Evolutionary conservation across 768 basidiomycete genomes (phyloP).

Genomic region (Saitozyma podzolica): DNA sequence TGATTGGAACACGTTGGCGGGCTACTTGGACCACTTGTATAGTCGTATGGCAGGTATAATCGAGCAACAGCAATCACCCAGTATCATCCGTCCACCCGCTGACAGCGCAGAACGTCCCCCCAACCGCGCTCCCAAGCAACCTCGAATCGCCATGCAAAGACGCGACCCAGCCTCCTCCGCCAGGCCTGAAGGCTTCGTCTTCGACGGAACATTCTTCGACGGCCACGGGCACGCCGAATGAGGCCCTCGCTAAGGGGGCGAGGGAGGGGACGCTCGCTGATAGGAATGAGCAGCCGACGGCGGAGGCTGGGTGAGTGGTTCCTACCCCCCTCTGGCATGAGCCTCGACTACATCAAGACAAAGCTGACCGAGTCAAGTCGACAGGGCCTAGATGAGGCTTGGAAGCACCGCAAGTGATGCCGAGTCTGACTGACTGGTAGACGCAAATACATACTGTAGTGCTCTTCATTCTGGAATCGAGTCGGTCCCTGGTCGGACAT

Average conservation of each 20-base stretch:
- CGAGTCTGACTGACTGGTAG: no score
- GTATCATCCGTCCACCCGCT: not conserved
- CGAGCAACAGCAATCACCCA: conserved; percentile 3
- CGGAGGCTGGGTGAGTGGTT: conserved; percentile 43
- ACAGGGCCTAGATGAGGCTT: conserved; percentile 37
- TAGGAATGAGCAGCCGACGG: conserved; percentile 40
- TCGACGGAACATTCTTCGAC: conserved; percentile 34
- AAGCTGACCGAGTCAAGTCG: conserved; percentile 1
- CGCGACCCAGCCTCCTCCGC: conserved; percentile 13
- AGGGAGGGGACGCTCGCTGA: conserved; percentile 38
- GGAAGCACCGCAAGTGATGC: conserved; percentile 36
- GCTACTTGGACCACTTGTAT: no score
- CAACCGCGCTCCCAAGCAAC: conserved; percentile 31
- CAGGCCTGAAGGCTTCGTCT: conserved; percentile 33
- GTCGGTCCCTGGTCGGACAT: no score
- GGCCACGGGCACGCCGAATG: conserved; percentile 43
- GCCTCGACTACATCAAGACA: not conserved
- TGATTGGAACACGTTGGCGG: not conserved
- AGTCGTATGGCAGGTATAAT: not conserved
- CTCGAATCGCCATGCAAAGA: conserved; percentile 31
- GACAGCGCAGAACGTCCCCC: conserved; percentile 27
- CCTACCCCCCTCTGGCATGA: no score
- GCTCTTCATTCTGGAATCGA: no score
- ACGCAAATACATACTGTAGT: no score
- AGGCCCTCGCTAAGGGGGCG: conserved; percentile 31